Percentiles rank a stretch among this genome's conserved stretches.
phyloP scores from a whole-genome alignment of 495 filamentous ascomycete species.

The Tuber microsphaerosporum region DNA sequence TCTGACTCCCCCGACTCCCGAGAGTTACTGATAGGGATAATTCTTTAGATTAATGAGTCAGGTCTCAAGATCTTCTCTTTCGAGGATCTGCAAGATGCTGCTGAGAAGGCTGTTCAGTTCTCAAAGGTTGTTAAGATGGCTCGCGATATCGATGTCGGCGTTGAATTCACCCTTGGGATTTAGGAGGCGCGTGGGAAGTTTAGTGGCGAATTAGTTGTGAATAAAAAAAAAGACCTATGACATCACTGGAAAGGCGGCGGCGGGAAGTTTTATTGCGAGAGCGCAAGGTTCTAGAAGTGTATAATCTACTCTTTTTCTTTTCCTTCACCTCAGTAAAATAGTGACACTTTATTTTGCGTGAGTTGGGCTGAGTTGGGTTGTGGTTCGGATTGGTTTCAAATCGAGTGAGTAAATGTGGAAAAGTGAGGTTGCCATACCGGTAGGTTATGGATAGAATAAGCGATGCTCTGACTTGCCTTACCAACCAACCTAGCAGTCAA shows the following conservation, averaged over 20 bases:
- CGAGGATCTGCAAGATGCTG: slow-evolving; percentile 92
- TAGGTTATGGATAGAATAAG: background rate
- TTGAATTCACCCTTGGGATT: slow-evolving; percentile 94
- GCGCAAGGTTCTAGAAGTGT: background rate
- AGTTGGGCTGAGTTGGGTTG: background rate
- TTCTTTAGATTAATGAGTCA: slow-evolving; percentile 75
- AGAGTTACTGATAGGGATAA: background rate
- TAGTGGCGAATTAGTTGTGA: slow-evolving; percentile 16
- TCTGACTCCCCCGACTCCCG: background rate
- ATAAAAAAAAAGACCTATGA: slow-evolving; percentile 1
- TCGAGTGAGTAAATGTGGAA: background rate
- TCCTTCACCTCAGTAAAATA: background rate
- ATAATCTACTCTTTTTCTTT: background rate
- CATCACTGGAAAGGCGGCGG: slow-evolving; percentile 1
- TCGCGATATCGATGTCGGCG: slow-evolving; percentile 94
- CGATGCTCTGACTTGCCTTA: background rate
- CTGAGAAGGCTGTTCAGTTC: slow-evolving; percentile 97
- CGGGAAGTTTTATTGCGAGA: background rate
- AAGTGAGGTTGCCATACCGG: background rate
- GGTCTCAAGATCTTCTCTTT: slow-evolving; percentile 99
- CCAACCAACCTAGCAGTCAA: background rate
- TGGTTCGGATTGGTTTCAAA: background rate
- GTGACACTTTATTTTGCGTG: background rate
- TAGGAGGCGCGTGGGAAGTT: slow-evolving; percentile 44
- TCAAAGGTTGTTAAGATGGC: slow-evolving; percentile 99